A percentile compares a stretch with the other conserved stretches of the same genome.
These are phyloP conservation scores for Amanita rubescens DNA, from an alignment of 768 basidiomycete genomes.

Conservation along the genomic window DNA sequence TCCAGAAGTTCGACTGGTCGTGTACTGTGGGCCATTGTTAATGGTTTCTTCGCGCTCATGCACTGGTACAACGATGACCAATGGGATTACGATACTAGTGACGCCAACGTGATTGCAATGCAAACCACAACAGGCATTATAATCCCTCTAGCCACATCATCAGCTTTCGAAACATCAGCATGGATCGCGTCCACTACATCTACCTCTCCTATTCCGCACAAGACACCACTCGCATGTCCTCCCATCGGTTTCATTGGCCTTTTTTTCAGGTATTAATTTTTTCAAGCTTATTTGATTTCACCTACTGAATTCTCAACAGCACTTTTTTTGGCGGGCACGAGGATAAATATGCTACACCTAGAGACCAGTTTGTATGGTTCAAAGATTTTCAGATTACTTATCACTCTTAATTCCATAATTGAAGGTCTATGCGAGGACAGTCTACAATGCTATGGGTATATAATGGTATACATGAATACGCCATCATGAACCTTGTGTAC, in stretches of 20 bases:
- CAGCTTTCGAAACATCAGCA: background rate
- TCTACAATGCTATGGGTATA: background rate
- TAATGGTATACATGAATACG: background rate
- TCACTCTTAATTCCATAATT: slow-evolving; percentile 15
- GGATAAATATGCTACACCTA: slow-evolving; percentile 48
- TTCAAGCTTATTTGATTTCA: slow-evolving; percentile 20
- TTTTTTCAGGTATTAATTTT: slow-evolving; percentile 41
- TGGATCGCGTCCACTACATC: background rate
- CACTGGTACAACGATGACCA: background rate
- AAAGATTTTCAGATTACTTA: slow-evolving; percentile 47
- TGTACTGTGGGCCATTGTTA: background rate
- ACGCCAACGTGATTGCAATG: too few relatives aligned
- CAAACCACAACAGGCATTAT: too few relatives aligned
- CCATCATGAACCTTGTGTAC: background rate
- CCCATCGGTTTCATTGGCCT: slow-evolving; percentile 36
- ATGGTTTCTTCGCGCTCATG: background rate
- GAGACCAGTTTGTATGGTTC: slow-evolving; percentile 64
- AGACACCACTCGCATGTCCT: slow-evolving; percentile 4
- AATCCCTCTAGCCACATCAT: background rate
- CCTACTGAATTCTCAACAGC: slow-evolving; percentile 22
- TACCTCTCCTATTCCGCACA: background rate
- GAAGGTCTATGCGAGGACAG: background rate
- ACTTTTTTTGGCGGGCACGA: slow-evolving; percentile 74
- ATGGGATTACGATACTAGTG: background rate
- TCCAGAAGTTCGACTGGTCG: background rate